phyloP scores from a whole-genome alignment of 129 eudicot genomes.

The Saposhnikovia divaricata region DNA sequence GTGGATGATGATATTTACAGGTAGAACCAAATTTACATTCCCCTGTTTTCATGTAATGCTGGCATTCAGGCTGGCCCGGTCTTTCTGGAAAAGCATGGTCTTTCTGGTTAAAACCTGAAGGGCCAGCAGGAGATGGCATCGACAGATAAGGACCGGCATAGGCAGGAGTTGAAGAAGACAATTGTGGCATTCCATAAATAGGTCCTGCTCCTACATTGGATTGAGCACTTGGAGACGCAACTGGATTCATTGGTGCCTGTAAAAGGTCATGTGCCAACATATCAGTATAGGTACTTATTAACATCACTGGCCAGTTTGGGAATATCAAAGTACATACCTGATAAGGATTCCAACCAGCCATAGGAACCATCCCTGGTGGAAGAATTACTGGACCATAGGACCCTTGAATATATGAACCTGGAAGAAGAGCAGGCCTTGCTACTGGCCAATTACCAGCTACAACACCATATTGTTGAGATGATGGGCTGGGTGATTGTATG shows the following conservation, averaged over 20 bases:
- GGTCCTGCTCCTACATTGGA: conserved; percentile 50
- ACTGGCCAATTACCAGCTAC: conserved; percentile 62
- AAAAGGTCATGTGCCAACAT: conserved; percentile 1
- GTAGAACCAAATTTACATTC: conserved; percentile 86
- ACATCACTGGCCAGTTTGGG: background rate
- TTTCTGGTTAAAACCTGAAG: conserved; percentile 40
- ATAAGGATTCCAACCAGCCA: conserved; percentile 78
- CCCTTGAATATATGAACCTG: conserved; percentile 76
- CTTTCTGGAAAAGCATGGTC: conserved; percentile 69
- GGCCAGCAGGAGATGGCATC: conserved; percentile 50
- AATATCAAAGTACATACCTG: background rate
- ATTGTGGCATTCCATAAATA: conserved; percentile 48
- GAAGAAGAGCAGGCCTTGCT: conserved; percentile 64
- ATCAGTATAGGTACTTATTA: background rate
- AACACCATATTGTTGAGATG: conserved; percentile 65
- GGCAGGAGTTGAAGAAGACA: conserved; percentile 62
- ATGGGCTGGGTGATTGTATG: conserved; percentile 40
- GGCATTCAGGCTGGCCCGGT: conserved; percentile 93
- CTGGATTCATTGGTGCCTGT: conserved; percentile 57
- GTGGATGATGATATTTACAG: conserved; percentile 89
- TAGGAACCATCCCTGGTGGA: conserved; percentile 75
- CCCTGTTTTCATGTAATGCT: conserved; percentile 71
- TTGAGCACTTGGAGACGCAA: conserved; percentile 39
- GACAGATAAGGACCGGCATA: conserved; percentile 58
- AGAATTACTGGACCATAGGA: conserved; percentile 62